Evolutionary conservation across 2,329 filamentous ascomycete species (phyloP).

Genomic region (Cladobotryum mycophilum): DNA sequence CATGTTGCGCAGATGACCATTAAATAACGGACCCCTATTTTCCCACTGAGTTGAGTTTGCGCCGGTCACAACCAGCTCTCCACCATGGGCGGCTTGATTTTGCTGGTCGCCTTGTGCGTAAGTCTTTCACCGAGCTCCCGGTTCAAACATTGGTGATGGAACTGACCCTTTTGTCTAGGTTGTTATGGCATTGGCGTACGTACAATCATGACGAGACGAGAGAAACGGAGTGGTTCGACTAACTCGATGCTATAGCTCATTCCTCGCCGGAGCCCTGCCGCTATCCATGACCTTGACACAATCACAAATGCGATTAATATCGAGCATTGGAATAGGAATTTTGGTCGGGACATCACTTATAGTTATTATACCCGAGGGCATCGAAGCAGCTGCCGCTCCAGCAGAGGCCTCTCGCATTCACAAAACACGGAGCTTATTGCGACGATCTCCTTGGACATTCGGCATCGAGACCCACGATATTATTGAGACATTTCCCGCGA

Average conservation of each 20-base stretch:
- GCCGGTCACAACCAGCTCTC: slow-evolving; percentile 5
- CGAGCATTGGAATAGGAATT: slow-evolving; percentile 87
- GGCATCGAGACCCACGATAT: slow-evolving; percentile 21
- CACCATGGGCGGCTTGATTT: slow-evolving; percentile 12
- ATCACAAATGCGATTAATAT: slow-evolving; percentile 81
- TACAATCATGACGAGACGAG: slow-evolving; percentile 11
- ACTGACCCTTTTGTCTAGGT: slow-evolving; percentile 28
- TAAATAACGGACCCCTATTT: slow-evolving; percentile 7
- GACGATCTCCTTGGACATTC: slow-evolving; percentile 26
- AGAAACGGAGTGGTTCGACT: not conserved
- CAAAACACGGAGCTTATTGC: slow-evolving; percentile 26
- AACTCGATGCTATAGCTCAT: slow-evolving; percentile 61
- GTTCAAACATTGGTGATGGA: not conserved
- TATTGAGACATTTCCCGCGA: slow-evolving; percentile 16
- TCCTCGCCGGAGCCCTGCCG: slow-evolving; percentile 84
- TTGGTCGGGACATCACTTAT: slow-evolving; percentile 92
- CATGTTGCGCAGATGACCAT: slow-evolving; percentile 11
- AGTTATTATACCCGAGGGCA: slow-evolving; percentile 94
- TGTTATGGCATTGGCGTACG: slow-evolving; percentile 55
- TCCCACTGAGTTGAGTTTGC: slow-evolving; percentile 8
- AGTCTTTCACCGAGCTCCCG: not conserved
- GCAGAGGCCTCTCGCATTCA: slow-evolving; percentile 34
- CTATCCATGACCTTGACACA: slow-evolving; percentile 82
- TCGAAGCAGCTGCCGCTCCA: slow-evolving; percentile 75
- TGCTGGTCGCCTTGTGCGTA: slow-evolving; percentile 13